These are phyloP conservation scores for Aspergillus sp. DNA, from an alignment of 2,329 filamentous ascomycete species.

Conservation along the genomic window DNA sequence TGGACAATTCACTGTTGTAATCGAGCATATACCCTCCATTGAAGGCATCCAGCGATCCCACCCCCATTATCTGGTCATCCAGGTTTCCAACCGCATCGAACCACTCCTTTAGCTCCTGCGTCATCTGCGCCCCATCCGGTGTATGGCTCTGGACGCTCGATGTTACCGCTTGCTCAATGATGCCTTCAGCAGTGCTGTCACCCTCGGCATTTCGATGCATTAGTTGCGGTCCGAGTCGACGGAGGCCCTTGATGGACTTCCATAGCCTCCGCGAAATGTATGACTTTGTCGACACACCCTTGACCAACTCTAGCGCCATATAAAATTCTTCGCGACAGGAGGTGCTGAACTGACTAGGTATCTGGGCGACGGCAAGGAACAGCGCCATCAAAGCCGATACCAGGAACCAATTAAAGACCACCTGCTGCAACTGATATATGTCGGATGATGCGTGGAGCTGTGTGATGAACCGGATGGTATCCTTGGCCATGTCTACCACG, in stretches of 20 bases:
- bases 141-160: constrained; percentile 51
- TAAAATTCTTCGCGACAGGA: constrained; percentile 64
- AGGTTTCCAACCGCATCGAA: constrained; percentile 62
- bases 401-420: constrained; percentile 66
- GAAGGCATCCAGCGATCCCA: constrained; percentile 27
- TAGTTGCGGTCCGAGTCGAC: constrained; percentile 60
- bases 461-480: constrained; percentile 61
- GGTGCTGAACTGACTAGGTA: constrained; percentile 57
- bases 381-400: constrained; percentile 62
- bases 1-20: constrained; percentile 58
- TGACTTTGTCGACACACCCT: constrained; percentile 59
- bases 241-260: constrained; percentile 61
- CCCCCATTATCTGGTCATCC: constrained; percentile 40
- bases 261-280: constrained; percentile 63
- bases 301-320: constrained; percentile 63
- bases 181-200: not conserved
- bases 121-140: constrained; percentile 56
- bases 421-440: constrained; percentile 62
- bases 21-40: constrained; percentile 43
- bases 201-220: constrained; percentile 24
- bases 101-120: constrained; percentile 58
- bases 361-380: constrained; percentile 63
- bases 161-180: not conserved
- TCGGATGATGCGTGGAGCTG: constrained; percentile 60
- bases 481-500: constrained; percentile 62